These are phyloP conservation scores for Boletus insuetus DNA, from an alignment of 768 basidiomycete genomes.

Conservation along the genomic window DNA sequence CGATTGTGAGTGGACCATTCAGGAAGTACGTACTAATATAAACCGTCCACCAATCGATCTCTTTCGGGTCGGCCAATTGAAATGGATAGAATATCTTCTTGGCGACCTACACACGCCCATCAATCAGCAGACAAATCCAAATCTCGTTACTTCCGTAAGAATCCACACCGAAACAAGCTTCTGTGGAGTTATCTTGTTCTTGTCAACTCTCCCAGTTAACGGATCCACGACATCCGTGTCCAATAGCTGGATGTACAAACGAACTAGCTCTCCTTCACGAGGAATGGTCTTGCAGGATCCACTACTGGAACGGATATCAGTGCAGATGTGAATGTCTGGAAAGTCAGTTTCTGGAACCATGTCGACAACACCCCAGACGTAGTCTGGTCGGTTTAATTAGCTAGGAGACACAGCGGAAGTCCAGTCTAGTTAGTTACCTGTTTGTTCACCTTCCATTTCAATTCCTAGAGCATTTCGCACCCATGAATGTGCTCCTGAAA, in stretches of 20 bases:
- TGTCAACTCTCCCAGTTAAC: background rate
- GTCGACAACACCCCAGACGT: conserved; percentile 1
- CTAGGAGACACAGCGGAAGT: too few relatives aligned
- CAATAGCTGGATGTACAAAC: background rate
- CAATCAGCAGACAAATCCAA: background rate
- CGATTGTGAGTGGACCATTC: background rate
- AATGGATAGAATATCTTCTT: background rate
- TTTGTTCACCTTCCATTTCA: background rate
- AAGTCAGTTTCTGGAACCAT: background rate
- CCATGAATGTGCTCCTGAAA: background rate
- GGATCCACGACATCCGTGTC: background rate
- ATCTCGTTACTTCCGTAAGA: too few relatives aligned
- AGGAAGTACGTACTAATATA: background rate
- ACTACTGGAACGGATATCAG: background rate
- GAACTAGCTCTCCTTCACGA: background rate
- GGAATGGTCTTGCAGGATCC: background rate
- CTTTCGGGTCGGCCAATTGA: background rate
- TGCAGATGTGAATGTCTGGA: background rate
- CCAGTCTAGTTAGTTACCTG: background rate
- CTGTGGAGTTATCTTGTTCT: background rate
- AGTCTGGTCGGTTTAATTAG: background rate
- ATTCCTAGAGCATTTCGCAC: background rate
- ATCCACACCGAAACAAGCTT: background rate
- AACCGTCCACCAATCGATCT: background rate
- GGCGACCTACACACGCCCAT: background rate